phyloP scores from a whole-genome alignment of 306 rosid genomes.

The Rubus parviflorus region DNA sequence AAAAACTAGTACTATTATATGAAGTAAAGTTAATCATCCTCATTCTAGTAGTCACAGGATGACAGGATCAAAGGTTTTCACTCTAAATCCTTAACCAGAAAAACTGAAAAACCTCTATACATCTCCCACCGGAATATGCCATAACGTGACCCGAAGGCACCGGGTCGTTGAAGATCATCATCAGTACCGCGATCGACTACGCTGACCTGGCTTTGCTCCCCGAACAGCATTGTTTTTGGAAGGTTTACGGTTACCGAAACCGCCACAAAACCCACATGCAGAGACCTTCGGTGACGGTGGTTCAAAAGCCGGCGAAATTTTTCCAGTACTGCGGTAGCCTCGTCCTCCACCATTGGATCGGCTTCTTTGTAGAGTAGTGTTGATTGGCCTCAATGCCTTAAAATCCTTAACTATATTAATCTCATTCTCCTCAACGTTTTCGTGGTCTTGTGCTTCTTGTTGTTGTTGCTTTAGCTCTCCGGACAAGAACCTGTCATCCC shows the following conservation, averaged over 20 bases:
- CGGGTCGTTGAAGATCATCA: not conserved
- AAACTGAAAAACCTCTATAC: not conserved
- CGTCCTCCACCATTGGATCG: slow-evolving; percentile 60
- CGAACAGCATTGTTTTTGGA: slow-evolving; percentile 26
- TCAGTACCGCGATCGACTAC: slow-evolving; percentile 38
- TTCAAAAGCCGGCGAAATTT: slow-evolving; percentile 60
- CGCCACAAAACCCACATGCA: slow-evolving; percentile 64
- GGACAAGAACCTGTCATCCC: slow-evolving; percentile 65
- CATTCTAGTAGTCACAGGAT: no score
- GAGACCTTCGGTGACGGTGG: slow-evolving; percentile 88
- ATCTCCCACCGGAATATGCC: not conserved
- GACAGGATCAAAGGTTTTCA: no score
- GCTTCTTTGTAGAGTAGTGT: slow-evolving; percentile 43
- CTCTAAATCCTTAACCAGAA: not conserved
- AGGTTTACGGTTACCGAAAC: slow-evolving; percentile 56
- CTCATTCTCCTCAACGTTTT: not conserved
- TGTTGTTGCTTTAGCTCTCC: slow-evolving; percentile 48
- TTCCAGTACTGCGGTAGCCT: slow-evolving; percentile 53
- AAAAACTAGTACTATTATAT: no score
- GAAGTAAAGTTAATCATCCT: no score
- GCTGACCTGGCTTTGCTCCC: slow-evolving; percentile 40
- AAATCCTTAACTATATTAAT: slow-evolving; percentile 10
- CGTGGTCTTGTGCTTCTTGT: slow-evolving; percentile 9
- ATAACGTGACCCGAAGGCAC: not conserved
- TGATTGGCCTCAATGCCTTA: slow-evolving; percentile 24